A percentile compares a stretch with the other conserved stretches of the same genome.
phyloP scores from a whole-genome alignment of 148 eudicot genomes.

The Camellia sinensis region DNA sequence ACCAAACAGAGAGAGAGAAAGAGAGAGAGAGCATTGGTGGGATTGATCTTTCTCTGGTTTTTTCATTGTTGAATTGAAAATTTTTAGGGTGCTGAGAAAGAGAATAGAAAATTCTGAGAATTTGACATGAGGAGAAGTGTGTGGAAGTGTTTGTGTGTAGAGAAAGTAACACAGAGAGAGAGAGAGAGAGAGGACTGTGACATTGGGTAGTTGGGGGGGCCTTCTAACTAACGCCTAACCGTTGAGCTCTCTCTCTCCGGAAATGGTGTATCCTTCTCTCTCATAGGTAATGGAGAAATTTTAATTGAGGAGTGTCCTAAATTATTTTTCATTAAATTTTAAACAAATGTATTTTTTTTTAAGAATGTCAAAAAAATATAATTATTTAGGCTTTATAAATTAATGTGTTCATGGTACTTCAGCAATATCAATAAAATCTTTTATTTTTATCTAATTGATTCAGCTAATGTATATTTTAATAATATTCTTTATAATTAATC shows the following conservation, averaged over 20 bases:
- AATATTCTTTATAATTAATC: too few species aligned
- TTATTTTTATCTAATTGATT: too few species aligned
- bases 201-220: background rate
- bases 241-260: conserved; percentile 9
- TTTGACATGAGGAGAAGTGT: background rate
- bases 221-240: conserved; percentile 2
- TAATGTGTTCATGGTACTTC: too few species aligned
- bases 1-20: conserved; percentile 37
- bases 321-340: too few species aligned
- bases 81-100: background rate
- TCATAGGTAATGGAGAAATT: too few species aligned
- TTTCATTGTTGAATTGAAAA: background rate
- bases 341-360: too few species aligned
- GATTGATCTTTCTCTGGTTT: background rate
- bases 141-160: background rate
- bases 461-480: too few species aligned
- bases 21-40: background rate
- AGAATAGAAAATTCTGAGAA: background rate
- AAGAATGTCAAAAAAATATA: too few species aligned
- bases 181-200: background rate
- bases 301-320: too few species aligned
- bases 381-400: too few species aligned
- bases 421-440: too few species aligned
- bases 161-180: conserved; percentile 2
- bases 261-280: background rate